Conservation (phyloP, 2,329 filamentous ascomycete genomes). For the Xylariaceae sp. region DNA sequence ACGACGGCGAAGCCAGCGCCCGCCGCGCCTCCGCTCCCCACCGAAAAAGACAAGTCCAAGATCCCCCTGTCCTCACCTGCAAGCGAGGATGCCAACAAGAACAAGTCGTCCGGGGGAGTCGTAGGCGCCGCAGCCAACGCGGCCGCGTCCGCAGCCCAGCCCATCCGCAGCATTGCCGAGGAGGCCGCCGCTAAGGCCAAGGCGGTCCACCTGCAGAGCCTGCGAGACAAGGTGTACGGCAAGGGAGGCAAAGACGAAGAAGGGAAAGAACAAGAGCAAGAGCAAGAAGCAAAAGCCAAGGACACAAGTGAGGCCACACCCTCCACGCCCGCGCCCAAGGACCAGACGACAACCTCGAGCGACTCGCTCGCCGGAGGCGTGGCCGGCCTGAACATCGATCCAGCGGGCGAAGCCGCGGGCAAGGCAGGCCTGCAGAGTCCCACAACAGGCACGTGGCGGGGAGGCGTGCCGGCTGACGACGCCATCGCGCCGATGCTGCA, state of each 20-base stretch:
- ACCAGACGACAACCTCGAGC: conserved; percentile 11
- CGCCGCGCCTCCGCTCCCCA: conserved; percentile 25
- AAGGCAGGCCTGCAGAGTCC: conserved; percentile 40
- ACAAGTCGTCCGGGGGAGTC: neutral
- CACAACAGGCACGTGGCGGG: conserved; percentile 39
- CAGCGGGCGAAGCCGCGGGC: conserved; percentile 1
- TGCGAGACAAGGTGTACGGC: conserved; percentile 52
- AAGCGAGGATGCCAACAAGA: conserved; percentile 8
- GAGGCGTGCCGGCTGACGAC: conserved; percentile 16
- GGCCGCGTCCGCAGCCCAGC: conserved; percentile 22
- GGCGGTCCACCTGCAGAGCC: conserved; percentile 48
- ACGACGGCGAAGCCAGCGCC: conserved; percentile 10
- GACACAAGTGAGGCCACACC: conserved; percentile 29
- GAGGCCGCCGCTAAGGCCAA: conserved; percentile 64
- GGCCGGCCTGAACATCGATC: conserved; percentile 11
- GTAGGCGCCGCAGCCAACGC: conserved; percentile 17
- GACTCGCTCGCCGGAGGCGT: conserved; percentile 16
- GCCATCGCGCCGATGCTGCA: conserved; percentile 32
- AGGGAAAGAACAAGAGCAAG: too few relatives aligned
- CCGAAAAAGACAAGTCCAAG: conserved; percentile 26
- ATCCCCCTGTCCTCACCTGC: conserved; percentile 16
- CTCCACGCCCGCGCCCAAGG: conserved; percentile 1
- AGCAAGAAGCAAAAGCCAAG: conserved; percentile 24
- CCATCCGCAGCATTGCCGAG: conserved; percentile 54
- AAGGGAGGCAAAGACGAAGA: conserved; percentile 37